Evolutionary conservation across 352 stramenopile genomes (phyloP), one percentile per base, ranked within the genome.

Genomic region (Phytophthora citrophthora): DNA sequence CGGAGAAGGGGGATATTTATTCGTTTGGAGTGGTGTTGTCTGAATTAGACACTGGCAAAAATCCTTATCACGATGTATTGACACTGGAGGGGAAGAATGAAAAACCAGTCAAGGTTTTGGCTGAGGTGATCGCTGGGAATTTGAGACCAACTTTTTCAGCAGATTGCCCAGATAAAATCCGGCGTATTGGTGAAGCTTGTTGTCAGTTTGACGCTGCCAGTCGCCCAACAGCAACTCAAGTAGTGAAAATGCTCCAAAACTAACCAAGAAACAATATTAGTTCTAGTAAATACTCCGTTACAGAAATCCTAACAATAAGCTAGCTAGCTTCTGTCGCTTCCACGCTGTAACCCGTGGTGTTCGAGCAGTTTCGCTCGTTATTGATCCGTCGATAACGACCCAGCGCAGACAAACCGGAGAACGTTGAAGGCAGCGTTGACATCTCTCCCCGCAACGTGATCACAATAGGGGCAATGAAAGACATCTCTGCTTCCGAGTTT

Each of bases 141-240:
- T 44, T 86, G 23, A 72, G 70, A 15, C 79, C 76, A 10, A 73
- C 38, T 20, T 83, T 83, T 47, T 74, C 48, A 4, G 51, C 54
- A 1, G 31, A 62, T 7, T 88, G 79, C 24, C 77, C 77, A 11
- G 38, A 51, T 2, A 51, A 50, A 12, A 77, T 86, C 11, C 61
- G 38, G 16, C 60, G 63, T 4, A 53, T 81, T 18, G 71, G 68
- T 7, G 64, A 66, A 15, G 51, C 60, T 4, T 83, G 76, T 24
- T 73, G 80, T n/a, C 68, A 85, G 26, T 61, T 73, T 13, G 67
- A 85, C 31, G 63, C 76, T 2, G 20, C 51, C 4, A 43, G 53
- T 34, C 70, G 71, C 5, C 73, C 73, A 7, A 74, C 56, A 20
- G 13, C 36, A 16, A 41, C 3, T 8, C 36, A 41, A 41, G 13